Evolutionary conservation across 352 stramenopile species (phyloP).

Genomic region (Phytophthora sp.): DNA sequence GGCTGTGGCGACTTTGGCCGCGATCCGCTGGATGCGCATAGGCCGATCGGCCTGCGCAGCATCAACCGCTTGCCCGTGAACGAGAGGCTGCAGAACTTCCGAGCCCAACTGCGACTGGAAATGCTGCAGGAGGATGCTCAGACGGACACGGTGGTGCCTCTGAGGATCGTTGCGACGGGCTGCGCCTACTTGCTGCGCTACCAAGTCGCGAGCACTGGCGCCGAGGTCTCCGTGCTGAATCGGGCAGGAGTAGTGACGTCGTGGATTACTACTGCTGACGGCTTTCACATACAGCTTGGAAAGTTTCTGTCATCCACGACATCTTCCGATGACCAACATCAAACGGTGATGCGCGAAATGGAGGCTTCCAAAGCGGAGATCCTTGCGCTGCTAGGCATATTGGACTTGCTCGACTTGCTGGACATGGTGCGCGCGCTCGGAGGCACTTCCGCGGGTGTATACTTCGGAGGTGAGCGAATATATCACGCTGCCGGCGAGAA

Average conservation of each 20-base stretch:
- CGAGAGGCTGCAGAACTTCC: slow-evolving; percentile 56
- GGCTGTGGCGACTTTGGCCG: neutral
- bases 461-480: neutral
- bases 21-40: neutral
- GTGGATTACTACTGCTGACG: slow-evolving; percentile 53
- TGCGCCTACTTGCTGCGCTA: slow-evolving; percentile 53
- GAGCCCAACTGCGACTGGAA: slow-evolving; percentile 46
- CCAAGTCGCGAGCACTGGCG: slow-evolving; percentile 39
- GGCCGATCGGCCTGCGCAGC: neutral
- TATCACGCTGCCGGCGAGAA: slow-evolving; percentile 40
- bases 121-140: slow-evolving; percentile 8
- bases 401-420: slow-evolving; percentile 56
- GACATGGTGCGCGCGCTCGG: slow-evolving; percentile 45
- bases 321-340: slow-evolving; percentile 9
- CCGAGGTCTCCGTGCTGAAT: slow-evolving; percentile 54
- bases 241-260: slow-evolving; percentile 43
- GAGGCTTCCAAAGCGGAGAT: slow-evolving; percentile 34
- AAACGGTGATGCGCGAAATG: neutral
- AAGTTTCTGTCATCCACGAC: slow-evolving; percentile 24
- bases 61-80: slow-evolving; percentile 32
- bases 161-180: slow-evolving; percentile 41
- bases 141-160: slow-evolving; percentile 4
- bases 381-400: slow-evolving; percentile 42
- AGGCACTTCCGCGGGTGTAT: neutral
- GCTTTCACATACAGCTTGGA: slow-evolving; percentile 44